Conservation (phyloP, 352 stramenopile genomes). For the Phytophthora nicotianae region DNA sequence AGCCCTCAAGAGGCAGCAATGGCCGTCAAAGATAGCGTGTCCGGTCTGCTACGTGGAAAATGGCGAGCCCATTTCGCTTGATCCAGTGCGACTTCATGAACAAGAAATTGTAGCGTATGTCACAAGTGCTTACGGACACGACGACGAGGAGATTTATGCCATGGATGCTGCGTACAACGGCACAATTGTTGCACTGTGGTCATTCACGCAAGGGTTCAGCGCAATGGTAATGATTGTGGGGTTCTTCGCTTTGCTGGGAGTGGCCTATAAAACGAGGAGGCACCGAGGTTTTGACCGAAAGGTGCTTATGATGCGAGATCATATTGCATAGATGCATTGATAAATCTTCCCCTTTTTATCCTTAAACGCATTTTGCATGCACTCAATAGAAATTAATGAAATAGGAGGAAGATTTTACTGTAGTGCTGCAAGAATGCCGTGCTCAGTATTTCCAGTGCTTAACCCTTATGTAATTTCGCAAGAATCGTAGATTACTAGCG, state of each 20-base stretch:
- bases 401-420: too few relatives aligned
- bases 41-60: slow-evolving; percentile 66
- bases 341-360: too few relatives aligned
- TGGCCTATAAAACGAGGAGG: slow-evolving; percentile 35
- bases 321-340: slow-evolving; percentile 12
- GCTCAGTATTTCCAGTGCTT: too few relatives aligned
- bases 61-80: slow-evolving; percentile 50
- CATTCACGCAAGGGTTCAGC: slow-evolving; percentile 46
- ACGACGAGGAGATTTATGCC: slow-evolving; percentile 50
- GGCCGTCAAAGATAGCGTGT: slow-evolving; percentile 60
- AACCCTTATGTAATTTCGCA: too few relatives aligned
- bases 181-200: slow-evolving; percentile 40
- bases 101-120: slow-evolving; percentile 64
- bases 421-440: too few relatives aligned
- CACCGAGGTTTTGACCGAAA: slow-evolving; percentile 25
- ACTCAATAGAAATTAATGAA: too few relatives aligned
- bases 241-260: slow-evolving; percentile 30
- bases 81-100: slow-evolving; percentile 49
- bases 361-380: too few relatives aligned
- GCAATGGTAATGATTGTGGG: slow-evolving; percentile 38
- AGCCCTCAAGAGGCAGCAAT: slow-evolving; percentile 68
- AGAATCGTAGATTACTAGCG: too few relatives aligned
- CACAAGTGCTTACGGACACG: slow-evolving; percentile 55
- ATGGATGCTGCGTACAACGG: slow-evolving; percentile 59
- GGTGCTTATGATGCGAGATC: slow-evolving; percentile 25